phyloP scores from a whole-genome alignment of 306 rosid genomes.

The Vigna angularis region DNA sequence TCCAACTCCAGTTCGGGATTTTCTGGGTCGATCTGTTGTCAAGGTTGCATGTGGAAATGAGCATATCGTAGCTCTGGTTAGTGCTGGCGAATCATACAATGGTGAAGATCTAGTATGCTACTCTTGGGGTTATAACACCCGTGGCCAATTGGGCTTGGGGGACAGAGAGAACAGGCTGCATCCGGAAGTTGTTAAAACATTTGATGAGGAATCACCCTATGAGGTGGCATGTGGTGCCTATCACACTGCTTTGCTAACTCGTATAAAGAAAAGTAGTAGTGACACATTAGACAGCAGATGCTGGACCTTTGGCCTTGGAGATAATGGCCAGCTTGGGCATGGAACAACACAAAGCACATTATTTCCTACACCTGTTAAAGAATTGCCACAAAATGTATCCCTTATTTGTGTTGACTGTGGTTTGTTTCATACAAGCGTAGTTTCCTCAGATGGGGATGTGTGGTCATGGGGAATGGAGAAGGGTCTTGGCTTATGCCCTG shows the following conservation, averaged over 20 bases:
- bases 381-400: constrained; percentile 59
- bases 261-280: constrained; percentile 52
- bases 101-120: constrained; percentile 74
- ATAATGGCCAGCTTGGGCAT: constrained; percentile 94
- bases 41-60: constrained; percentile 95
- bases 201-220: constrained; percentile 61
- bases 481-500: constrained; percentile 96
- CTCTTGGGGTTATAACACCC: constrained; percentile 86
- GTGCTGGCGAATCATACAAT: constrained; percentile 57
- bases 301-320: constrained; percentile 93
- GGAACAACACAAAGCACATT: constrained; percentile 69
- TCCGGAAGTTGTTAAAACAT: constrained; percentile 65
- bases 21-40: constrained; percentile 74
- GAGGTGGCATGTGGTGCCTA: constrained; percentile 89
- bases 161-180: constrained; percentile 63
- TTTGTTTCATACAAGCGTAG: constrained; percentile 85
- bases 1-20: constrained; percentile 81
- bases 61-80: constrained; percentile 76
- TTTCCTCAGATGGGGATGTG: constrained; percentile 81
- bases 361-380: constrained; percentile 67
- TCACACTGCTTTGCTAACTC: constrained; percentile 92
- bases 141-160: constrained; percentile 92
- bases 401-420: constrained; percentile 79
- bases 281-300: constrained; percentile 63
- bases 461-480: constrained; percentile 99